Conservation (phyloP, 2,329 filamentous ascomycete species). For the Pseudogymnoascus sp. region DNA sequence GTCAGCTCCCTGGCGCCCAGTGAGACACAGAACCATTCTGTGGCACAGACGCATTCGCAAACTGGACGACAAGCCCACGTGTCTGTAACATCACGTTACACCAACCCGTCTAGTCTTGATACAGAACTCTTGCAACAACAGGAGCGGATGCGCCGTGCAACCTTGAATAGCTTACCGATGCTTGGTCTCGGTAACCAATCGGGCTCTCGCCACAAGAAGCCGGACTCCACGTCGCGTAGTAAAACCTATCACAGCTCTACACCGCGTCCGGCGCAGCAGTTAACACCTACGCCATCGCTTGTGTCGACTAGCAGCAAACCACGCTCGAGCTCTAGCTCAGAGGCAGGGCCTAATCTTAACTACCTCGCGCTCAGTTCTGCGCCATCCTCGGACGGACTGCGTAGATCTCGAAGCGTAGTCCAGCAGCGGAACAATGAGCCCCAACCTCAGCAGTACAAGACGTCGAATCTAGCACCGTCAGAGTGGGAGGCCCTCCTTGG, state of each 20-base stretch:
- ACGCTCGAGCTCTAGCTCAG: constrained; percentile 14
- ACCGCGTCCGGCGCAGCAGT: background rate
- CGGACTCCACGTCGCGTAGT: constrained; percentile 37
- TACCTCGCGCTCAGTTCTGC: constrained; percentile 44
- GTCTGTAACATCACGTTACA: background rate
- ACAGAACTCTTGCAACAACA: constrained; percentile 48
- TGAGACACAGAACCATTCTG: background rate
- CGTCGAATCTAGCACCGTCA: constrained; percentile 46
- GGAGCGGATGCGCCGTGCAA: constrained; percentile 51
- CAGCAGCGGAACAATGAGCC: background rate
- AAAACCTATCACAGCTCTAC: background rate
- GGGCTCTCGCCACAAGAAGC: constrained; percentile 41
- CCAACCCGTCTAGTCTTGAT: constrained; percentile 35
- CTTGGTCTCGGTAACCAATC: constrained; percentile 15
- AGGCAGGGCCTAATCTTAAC: constrained; percentile 44
- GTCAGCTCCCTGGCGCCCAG: constrained; percentile 31
- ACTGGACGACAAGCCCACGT: background rate
- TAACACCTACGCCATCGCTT: background rate
- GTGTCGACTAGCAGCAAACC: background rate
- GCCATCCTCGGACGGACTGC: background rate
- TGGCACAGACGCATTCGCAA: background rate
- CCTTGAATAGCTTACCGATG: constrained; percentile 37
- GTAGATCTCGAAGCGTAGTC: background rate
- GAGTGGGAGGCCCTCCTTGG: constrained; percentile 81
- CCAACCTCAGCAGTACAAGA: constrained; percentile 10